Base-by-base conservation (phyloP, 768 basidiomycete species). In the Trametes cubensis region DNA sequence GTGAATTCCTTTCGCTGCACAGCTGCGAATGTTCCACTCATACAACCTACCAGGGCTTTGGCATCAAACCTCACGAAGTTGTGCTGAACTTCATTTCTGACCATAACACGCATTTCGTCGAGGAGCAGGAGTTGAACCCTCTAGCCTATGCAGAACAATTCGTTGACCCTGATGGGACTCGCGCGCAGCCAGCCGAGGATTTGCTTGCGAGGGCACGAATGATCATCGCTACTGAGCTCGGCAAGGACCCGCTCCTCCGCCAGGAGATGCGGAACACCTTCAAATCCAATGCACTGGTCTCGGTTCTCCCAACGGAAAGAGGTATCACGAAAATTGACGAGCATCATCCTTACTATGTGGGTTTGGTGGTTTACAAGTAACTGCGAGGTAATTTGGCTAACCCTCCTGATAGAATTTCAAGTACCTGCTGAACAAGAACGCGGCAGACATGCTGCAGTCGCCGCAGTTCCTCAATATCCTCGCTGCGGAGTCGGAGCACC, bases 381-480 rank as follows among this genome's bases (percentile, higher is more conserved):
- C n/a, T n/a, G n/a, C n/a, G n/a, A 46, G 15, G 13, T 23, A 39
- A 55, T n/a, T 20, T 15, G 18, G 34, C 30, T 7, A 51, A 47
- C 41, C 6, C 63, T 17, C 5, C 50, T 55, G 11, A 11, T 68
- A 99, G 96, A 88, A 85, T 68, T 98, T 98, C 84, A 98, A 98
- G 80, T 98, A 98, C 76, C 82, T 98, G 28, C 78, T 81, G 26
- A 81, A 89, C 62, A 98, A 97, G 70, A 86, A 85, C 25, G 81
- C 94, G 30, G 72, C 73, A 28, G 82, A 86, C 5, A 88, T 96
- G 85, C 68, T 86, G 41, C 81, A 86, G 42, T 78, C 82, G 0
- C 79, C 91, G 20, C 93, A 95, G 67, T 98, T 95, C 76, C 80
- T 98, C 25, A 87, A 93, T 66, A 96, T 98, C 66, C 85, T 98